A percentile compares a stretch with the other conserved stretches of the same genome.
Conservation (phyloP, 192 early-diverging fungal genomes). For the Podila epigama region DNA sequence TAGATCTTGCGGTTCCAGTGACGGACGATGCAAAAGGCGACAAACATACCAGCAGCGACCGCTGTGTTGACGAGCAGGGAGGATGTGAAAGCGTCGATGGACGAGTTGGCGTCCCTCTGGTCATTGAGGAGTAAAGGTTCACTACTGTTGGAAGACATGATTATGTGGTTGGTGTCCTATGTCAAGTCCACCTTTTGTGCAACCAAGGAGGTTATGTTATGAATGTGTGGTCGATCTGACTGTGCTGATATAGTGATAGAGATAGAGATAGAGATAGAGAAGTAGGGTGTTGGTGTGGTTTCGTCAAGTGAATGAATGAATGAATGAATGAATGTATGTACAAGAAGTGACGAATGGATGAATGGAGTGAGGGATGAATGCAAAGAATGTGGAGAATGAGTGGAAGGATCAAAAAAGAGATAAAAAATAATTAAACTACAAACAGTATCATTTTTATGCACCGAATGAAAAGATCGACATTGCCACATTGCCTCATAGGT, state of each 20-base stretch:
- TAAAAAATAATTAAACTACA: neutral
- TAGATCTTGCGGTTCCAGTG: slow-evolving; percentile 72
- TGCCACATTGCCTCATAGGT: too few relatives aligned
- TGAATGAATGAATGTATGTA: neutral
- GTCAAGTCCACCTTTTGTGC: neutral
- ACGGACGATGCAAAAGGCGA: slow-evolving; percentile 71
- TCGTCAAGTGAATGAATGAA: neutral
- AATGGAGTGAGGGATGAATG: neutral
- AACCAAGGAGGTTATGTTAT: neutral
- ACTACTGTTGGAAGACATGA: neutral
- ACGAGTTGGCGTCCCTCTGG: slow-evolving; percentile 40
- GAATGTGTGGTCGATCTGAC: too few relatives aligned
- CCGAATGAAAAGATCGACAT: too few relatives aligned
- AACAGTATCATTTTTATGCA: too few relatives aligned
- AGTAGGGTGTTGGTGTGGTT: too few relatives aligned
- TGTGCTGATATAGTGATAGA: too few relatives aligned
- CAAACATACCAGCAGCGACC: slow-evolving; percentile 58
- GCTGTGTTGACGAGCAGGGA: slow-evolving; percentile 73
- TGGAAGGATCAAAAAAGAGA: neutral
- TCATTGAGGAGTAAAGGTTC: neutral
- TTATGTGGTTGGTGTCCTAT: neutral
- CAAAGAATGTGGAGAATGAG: neutral
- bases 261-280: too few relatives aligned
- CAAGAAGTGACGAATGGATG: neutral
- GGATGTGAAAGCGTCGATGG: slow-evolving; percentile 71